Evolutionary conservation across 2,329 filamentous ascomycete genomes (phyloP).

Genomic region (Penicillium capsulatum): DNA sequence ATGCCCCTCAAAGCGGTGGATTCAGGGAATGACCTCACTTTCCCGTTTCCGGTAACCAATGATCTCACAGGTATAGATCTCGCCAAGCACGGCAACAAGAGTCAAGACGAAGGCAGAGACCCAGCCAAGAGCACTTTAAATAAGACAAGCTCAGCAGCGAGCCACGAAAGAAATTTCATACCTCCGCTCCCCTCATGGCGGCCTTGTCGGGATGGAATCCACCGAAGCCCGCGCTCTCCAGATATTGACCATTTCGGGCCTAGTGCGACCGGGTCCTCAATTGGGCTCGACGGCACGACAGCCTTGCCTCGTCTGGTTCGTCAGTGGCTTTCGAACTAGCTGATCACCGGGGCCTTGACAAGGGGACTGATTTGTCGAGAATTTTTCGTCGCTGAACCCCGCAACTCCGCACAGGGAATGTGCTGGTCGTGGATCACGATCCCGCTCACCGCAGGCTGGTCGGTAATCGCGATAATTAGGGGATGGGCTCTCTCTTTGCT

Average conservation of each 20-base stretch:
- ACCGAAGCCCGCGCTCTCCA: conserved; percentile 15
- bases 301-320: conserved; percentile 13
- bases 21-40: conserved; percentile 17
- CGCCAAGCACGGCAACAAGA: conserved; percentile 1
- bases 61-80: conserved; percentile 8
- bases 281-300: conserved; percentile 1
- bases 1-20: conserved; percentile 1
- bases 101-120: neutral
- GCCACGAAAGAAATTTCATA: conserved; percentile 5
- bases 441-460: no score
- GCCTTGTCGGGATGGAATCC: conserved; percentile 8
- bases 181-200: neutral
- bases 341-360: conserved; percentile 1
- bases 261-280: conserved; percentile 14
- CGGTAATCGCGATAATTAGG: no score
- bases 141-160: neutral
- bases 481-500: no score
- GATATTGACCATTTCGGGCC: conserved; percentile 21
- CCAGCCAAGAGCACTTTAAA: conserved; percentile 1
- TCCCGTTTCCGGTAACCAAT: conserved; percentile 2
- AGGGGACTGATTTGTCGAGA: conserved; percentile 17
- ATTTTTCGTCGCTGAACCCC: conserved; percentile 6
- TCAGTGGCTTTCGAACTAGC: conserved; percentile 1
- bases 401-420: conserved; percentile 3
- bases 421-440: no score